phyloP scores from a whole-genome alignment of 352 stramenopile genomes.

The Phytophthora hibernalis region DNA sequence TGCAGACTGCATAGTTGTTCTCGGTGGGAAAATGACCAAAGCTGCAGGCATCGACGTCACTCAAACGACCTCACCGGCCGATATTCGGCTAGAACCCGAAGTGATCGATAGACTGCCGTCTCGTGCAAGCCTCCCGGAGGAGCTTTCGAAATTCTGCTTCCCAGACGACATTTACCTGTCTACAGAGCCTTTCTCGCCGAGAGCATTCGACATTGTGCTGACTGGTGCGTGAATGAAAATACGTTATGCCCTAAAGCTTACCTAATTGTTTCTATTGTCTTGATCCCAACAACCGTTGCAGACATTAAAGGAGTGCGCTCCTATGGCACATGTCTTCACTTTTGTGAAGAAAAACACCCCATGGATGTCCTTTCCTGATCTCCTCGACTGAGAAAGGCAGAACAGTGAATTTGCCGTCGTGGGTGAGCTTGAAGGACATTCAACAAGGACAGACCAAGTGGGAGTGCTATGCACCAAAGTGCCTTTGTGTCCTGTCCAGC shows the following conservation, averaged over 20 bases:
- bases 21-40: slow-evolving; percentile 55
- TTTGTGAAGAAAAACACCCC: slow-evolving; percentile 64
- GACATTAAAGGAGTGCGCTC: slow-evolving; percentile 64
- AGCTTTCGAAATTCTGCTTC: slow-evolving; percentile 81
- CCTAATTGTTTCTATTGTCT: not conserved
- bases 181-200: slow-evolving; percentile 47
- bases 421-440: slow-evolving; percentile 76
- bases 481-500: slow-evolving; percentile 67
- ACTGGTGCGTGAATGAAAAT: slow-evolving; percentile 44
- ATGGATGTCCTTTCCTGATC: slow-evolving; percentile 74
- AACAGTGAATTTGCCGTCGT: slow-evolving; percentile 58
- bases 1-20: slow-evolving; percentile 66
- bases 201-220: slow-evolving; percentile 72
- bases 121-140: slow-evolving; percentile 54
- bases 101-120: slow-evolving; percentile 63
- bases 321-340: slow-evolving; percentile 73
- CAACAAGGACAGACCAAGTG: slow-evolving; percentile 63
- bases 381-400: slow-evolving; percentile 50
- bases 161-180: slow-evolving; percentile 63
- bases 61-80: slow-evolving; percentile 42
- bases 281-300: slow-evolving; percentile 6
- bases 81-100: slow-evolving; percentile 60
- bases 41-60: slow-evolving; percentile 42
- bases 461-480: slow-evolving; percentile 70
- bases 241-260: not conserved